Evolutionary conservation across 2,329 filamentous ascomycete species (phyloP).

Genomic region (Alternaria angustiovoidea): DNA sequence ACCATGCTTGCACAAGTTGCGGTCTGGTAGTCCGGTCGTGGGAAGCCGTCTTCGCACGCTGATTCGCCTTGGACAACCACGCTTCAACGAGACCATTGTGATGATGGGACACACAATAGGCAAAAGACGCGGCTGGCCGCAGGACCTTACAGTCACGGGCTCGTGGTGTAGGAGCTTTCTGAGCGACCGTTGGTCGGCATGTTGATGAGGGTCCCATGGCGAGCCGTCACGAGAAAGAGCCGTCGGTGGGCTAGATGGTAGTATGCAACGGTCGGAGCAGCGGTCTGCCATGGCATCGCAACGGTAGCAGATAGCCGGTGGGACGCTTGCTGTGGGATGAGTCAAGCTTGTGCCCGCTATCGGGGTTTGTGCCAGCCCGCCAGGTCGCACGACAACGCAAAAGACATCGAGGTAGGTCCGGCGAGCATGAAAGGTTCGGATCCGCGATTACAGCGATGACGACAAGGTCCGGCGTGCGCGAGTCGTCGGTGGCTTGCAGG

Average conservation of each 20-base stretch:
- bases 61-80: conserved; percentile 40
- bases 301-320: conserved; percentile 7
- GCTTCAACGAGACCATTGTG: conserved; percentile 32
- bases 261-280: conserved; percentile 32
- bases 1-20: conserved; percentile 37
- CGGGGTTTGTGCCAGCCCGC: conserved; percentile 1
- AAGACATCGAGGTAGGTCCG: conserved; percentile 14
- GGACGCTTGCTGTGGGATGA: conserved; percentile 25
- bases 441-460: conserved; percentile 15
- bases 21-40: conserved; percentile 30
- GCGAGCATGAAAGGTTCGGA: conserved; percentile 6
- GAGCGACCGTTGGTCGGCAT: conserved; percentile 39
- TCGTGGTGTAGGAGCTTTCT: conserved; percentile 34
- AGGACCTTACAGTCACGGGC: conserved; percentile 47
- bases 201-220: conserved; percentile 35
- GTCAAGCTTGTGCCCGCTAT: conserved; percentile 18
- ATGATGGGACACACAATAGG: conserved; percentile 36
- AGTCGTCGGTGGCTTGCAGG: conserved; percentile 15
- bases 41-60: conserved; percentile 35
- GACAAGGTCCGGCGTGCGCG: conserved; percentile 16
- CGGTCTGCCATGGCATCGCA: conserved; percentile 33
- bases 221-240: conserved; percentile 19
- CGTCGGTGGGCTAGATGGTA: conserved; percentile 19
- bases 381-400: conserved; percentile 20
- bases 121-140: conserved; percentile 35